These are phyloP conservation scores for Aspergillus udagawae DNA, from an alignment of 2,329 filamentous ascomycete species.

Conservation along the genomic window DNA sequence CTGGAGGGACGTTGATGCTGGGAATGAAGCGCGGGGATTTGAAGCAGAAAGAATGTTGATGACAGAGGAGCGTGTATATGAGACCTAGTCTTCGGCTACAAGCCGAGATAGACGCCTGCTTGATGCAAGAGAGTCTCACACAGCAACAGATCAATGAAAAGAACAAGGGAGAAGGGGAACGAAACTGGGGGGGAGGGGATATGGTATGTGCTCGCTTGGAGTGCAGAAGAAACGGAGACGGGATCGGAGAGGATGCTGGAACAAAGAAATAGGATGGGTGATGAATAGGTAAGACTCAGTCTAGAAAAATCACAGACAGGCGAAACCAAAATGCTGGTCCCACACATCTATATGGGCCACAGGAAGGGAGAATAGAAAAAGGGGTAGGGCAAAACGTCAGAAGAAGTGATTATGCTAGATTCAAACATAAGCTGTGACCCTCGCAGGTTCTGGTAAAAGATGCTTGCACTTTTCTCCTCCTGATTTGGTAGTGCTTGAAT, in stretches of 20 bases:
- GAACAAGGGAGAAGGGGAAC: conserved; percentile 1
- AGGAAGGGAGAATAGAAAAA: neutral
- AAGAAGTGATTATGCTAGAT: neutral
- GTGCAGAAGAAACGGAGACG: conserved; percentile 13
- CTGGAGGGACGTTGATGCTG: neutral
- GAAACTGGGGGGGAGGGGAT: conserved; percentile 12
- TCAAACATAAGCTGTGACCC: neutral
- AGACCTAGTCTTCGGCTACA: conserved; percentile 28
- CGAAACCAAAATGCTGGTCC: neutral
- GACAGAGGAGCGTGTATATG: conserved; percentile 23
- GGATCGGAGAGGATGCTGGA: conserved; percentile 5
- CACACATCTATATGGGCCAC: neutral
- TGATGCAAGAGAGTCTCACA: conserved; percentile 30
- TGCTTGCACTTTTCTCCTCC: neutral
- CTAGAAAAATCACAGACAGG: neutral
- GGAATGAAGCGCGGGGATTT: neutral
- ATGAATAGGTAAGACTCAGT: neutral
- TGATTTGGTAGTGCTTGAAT: neutral
- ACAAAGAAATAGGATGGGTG: neutral
- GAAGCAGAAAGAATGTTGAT: conserved; percentile 19
- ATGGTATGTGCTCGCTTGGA: conserved; percentile 26
- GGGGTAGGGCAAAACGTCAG: neutral
- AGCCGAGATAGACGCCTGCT: conserved; percentile 35
- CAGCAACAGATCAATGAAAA: conserved; percentile 10
- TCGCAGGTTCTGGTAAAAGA: neutral